Evolutionary conservation across 1,139 yeast genomes (phyloP), one percentile per base, ranked within the genome.

Genomic region (Arxiozyma telluris): DNA sequence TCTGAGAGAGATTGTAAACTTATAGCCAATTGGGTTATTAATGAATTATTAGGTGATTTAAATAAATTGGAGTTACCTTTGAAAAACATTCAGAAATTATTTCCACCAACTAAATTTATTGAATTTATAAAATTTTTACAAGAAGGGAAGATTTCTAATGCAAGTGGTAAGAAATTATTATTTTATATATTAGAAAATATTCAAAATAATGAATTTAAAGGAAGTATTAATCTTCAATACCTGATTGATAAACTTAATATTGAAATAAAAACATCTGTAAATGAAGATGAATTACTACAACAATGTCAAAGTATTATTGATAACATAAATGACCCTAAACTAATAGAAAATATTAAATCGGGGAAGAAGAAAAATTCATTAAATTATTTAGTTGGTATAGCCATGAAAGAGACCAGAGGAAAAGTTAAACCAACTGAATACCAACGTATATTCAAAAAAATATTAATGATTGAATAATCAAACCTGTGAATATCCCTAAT

Each of bases 1-100:
- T 64, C 72, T 7, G 59, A 71, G 4, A 76, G 74, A 55, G 38
- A 48, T 12, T 18, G 21, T 8, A 41, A 41, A 27, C 63, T 74
- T 34, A 82, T 86, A 0, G 82, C 84, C 46, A 89, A 87, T 63
- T 90, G 96, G 96, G 70, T 90, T 11, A 82, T 89, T 22, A 94
- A 93, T 69, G 93, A 88, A 58, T 71, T 90, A 41, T 65, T 88
- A 25, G 96, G 97, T 0, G 75, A 81, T 18, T 76, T 88, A 57
- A 76, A 82, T 12, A 82, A 81, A 61, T 71, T 77, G 11, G 75
- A 79, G 18, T 60, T 74, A 44, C 66, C 68, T 5, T 73, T 84
- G 44, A 72, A 72, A 43, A 58, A 71, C 4, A 56, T 57, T 7
- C 53, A 59, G 0, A 55, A 65, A 15, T 52, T 73, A 1, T 62